These are phyloP conservation scores for Camelina hispida DNA, from an alignment of 345 rosid genomes.

Conservation along the genomic window DNA sequence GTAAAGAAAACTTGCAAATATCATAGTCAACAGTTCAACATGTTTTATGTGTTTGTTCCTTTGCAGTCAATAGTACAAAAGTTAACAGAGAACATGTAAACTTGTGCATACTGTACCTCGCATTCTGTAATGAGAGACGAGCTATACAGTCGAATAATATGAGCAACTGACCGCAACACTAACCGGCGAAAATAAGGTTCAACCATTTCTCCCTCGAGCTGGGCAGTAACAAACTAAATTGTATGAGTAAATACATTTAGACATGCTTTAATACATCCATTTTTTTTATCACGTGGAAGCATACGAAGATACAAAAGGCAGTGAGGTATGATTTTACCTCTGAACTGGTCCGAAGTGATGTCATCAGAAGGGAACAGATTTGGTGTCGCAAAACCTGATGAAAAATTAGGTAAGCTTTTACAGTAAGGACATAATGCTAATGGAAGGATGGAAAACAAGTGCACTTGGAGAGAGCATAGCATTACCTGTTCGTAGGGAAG, in stretches of 20 bases:
- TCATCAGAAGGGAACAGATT: slow-evolving; percentile 97
- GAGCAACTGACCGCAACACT: slow-evolving; percentile 97
- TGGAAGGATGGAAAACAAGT: slow-evolving; percentile 21
- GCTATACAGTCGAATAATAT: slow-evolving; percentile 88
- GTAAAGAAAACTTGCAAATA: slow-evolving; percentile 22
- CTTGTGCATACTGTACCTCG: slow-evolving; percentile 64
- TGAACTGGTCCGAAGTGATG: slow-evolving; percentile 87
- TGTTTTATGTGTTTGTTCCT: slow-evolving; percentile 18
- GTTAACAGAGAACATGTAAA: slow-evolving; percentile 8
- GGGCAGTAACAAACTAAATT: slow-evolving; percentile 43
- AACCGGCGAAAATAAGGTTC: slow-evolving; percentile 96
- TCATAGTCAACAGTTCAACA: slow-evolving; percentile 11
- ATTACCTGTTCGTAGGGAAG: slow-evolving; percentile 85
- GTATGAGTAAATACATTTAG: slow-evolving; percentile 24
- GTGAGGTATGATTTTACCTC: slow-evolving; percentile 62
- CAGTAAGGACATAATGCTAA: slow-evolving; percentile 27
- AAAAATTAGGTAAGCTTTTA: slow-evolving; percentile 44
- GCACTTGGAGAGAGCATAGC: slow-evolving; percentile 14
- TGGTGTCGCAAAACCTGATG: slow-evolving; percentile 89
- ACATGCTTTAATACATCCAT: slow-evolving; percentile 25
- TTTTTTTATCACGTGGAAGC: slow-evolving; percentile 19
- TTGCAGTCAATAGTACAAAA: slow-evolving; percentile 16
- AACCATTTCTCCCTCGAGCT: slow-evolving; percentile 95
- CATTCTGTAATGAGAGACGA: slow-evolving; percentile 91
- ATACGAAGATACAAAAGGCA: slow-evolving; percentile 19